phyloP scores from a whole-genome alignment of 78 protist species.

The Protostelium mycophagum region DNA sequence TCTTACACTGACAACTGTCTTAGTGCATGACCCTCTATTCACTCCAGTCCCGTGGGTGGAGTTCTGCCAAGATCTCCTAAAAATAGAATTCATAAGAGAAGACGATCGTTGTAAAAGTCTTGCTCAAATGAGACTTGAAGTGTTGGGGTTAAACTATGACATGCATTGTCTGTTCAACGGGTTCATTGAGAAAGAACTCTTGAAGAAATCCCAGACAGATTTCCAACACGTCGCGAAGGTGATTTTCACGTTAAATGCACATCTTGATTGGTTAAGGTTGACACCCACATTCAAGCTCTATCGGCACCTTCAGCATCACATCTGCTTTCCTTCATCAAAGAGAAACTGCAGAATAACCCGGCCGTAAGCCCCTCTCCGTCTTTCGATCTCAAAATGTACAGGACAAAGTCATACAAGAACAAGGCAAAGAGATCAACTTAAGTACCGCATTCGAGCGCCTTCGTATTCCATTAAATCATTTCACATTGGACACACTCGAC shows the following conservation, averaged over 20 bases:
- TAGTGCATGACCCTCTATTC: background rate
- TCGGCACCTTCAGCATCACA: slow-evolving; percentile 91
- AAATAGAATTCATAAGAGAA: background rate
- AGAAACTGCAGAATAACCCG: slow-evolving; percentile 55
- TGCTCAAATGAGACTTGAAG: slow-evolving; percentile 19
- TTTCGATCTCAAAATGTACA: background rate
- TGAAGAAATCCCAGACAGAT: slow-evolving; percentile 82
- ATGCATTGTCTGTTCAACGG: slow-evolving; percentile 58
- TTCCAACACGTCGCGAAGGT: slow-evolving; percentile 82
- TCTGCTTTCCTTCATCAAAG: slow-evolving; percentile 91
- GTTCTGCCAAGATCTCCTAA: background rate
- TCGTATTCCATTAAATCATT: slow-evolving; percentile 49
- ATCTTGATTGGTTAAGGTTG: slow-evolving; percentile 73
- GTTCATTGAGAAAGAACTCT: slow-evolving; percentile 11
- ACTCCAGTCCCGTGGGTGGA: background rate
- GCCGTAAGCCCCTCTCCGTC: background rate
- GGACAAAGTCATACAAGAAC: background rate
- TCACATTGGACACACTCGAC: slow-evolving; percentile 89
- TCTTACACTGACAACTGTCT: background rate
- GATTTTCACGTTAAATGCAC: background rate
- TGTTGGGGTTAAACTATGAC: slow-evolving; percentile 40
- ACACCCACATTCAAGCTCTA: slow-evolving; percentile 93
- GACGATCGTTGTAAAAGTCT: slow-evolving; percentile 27
- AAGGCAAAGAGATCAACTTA: slow-evolving; percentile 6
- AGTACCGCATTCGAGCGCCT: slow-evolving; percentile 69